These are phyloP conservation scores for Neurospora intermedia DNA, from an alignment of 495 filamentous ascomycete species.

Conservation along the genomic window DNA sequence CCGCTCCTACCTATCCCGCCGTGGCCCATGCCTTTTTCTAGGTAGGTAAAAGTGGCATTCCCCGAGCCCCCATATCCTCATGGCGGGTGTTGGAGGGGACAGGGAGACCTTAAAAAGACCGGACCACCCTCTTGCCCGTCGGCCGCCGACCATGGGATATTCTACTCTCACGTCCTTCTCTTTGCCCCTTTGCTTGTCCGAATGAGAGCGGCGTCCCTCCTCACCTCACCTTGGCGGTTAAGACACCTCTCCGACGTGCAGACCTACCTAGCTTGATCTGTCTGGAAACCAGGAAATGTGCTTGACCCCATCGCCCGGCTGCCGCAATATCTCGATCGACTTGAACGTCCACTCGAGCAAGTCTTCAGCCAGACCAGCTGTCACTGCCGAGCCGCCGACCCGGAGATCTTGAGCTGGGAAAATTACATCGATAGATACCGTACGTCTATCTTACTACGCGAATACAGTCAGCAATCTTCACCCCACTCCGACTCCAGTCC, in stretches of 20 bases:
- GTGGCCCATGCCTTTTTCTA: neutral
- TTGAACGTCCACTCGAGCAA: neutral
- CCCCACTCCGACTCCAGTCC: neutral
- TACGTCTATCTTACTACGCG: neutral
- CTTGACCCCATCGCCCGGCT: neutral
- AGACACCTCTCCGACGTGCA: neutral
- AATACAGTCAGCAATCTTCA: neutral
- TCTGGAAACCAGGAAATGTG: neutral
- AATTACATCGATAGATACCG: neutral
- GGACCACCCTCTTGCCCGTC: conserved; percentile 17
- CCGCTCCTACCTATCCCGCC: neutral
- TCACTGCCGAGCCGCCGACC: neutral
- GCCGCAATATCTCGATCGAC: neutral
- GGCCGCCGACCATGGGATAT: conserved; percentile 11
- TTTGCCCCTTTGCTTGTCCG: neutral
- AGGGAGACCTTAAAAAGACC: conserved; percentile 3
- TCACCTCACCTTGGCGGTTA: neutral
- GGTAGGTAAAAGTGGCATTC: neutral
- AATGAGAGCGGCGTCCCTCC: neutral
- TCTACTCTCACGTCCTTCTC: neutral
- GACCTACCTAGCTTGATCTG: neutral
- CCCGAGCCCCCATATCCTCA: neutral
- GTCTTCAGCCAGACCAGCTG: neutral
- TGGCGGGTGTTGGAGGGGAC: neutral
- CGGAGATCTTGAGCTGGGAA: neutral